Base-by-base conservation (phyloP, 1,284 basidiomycete genomes). In the Malassezia arunalokei region DNA sequence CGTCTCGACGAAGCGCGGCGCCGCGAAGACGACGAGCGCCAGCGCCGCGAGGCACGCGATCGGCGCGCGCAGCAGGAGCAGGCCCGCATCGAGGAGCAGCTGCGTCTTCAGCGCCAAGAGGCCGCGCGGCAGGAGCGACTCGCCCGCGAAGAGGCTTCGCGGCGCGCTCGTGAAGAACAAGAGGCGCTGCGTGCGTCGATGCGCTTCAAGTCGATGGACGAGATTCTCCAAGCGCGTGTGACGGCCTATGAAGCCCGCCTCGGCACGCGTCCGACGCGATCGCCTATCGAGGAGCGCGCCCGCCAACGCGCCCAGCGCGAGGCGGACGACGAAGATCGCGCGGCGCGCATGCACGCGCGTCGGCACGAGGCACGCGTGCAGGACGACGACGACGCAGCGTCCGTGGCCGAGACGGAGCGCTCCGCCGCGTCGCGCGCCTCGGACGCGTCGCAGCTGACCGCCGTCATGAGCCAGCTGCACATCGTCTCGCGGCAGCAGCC, bases 1-100 rank as follows among this genome's bases (percentile, higher is more conserved):
- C 32, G 33, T 31, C 31, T 7, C 43, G 35, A 15, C 43, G 8
- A 29, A n/a, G 44, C 44, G 11, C 11, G 51, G 39, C 54, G 57
- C 8, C 59, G 61, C 37, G 62, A 57, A 20, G 55, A 59, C 8
- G 58, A 62, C 29, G 58, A 60, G 43, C 43, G 43, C 9, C 14
- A 17, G 8, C 60, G 62, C 31, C 40, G 49, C 2, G 56, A 50
- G 5, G 63, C 60, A 3, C 38, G 53, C n/a, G 43, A 51, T n/a
- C 56, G 56, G 0, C 59, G 54, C 11, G 51, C 60, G 3, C 37
- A 49, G 9, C 54, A 61, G 15, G 63, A 58, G 37, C 49, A 53
- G n/a, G 37, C 50, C 5, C 49, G 48, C 1, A 56, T 57, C 0
- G 49, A 55, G 5, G 58, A 58, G 3, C 50, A 57, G 8, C 59